Evolutionary conservation across 176 grass and related monocot species (phyloP).

Genomic region (Chloris gayana): DNA sequence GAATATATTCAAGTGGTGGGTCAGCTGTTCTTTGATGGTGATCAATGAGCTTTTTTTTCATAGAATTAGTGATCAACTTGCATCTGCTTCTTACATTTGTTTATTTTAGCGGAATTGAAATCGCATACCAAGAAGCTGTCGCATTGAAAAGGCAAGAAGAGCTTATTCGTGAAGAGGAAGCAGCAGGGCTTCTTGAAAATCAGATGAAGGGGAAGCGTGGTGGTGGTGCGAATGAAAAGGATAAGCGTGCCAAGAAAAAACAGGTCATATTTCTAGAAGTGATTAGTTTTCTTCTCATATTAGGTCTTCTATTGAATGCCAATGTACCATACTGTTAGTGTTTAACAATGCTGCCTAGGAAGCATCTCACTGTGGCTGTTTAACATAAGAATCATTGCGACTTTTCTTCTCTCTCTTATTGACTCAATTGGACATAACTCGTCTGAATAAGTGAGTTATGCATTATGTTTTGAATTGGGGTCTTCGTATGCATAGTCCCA

Average conservation of each 20-base stretch:
- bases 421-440: background rate
- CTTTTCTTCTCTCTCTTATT: background rate
- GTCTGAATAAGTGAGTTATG: background rate
- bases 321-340: background rate
- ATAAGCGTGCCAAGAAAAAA: slow-evolving; percentile 94
- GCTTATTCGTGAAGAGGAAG: slow-evolving; percentile 96
- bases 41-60: background rate
- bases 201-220: slow-evolving; percentile 65
- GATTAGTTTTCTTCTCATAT: slow-evolving; percentile 3
- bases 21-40: slow-evolving; percentile 3
- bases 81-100: slow-evolving; percentile 37
- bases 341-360: background rate
- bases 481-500: background rate
- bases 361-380: background rate
- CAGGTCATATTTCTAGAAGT: slow-evolving; percentile 50
- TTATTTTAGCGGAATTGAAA: slow-evolving; percentile 79
- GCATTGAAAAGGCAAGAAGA: slow-evolving; percentile 97
- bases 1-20: background rate
- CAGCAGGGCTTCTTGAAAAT: slow-evolving; percentile 71
- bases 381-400: background rate
- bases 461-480: slow-evolving; percentile 5
- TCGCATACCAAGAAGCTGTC: slow-evolving; percentile 89
- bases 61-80: background rate
- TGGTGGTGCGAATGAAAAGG: slow-evolving; percentile 62
- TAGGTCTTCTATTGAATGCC: slow-evolving; percentile 17